Evolutionary conservation across 768 basidiomycete genomes (phyloP).

Genomic region (Tylopilus cervinicoccineus): DNA sequence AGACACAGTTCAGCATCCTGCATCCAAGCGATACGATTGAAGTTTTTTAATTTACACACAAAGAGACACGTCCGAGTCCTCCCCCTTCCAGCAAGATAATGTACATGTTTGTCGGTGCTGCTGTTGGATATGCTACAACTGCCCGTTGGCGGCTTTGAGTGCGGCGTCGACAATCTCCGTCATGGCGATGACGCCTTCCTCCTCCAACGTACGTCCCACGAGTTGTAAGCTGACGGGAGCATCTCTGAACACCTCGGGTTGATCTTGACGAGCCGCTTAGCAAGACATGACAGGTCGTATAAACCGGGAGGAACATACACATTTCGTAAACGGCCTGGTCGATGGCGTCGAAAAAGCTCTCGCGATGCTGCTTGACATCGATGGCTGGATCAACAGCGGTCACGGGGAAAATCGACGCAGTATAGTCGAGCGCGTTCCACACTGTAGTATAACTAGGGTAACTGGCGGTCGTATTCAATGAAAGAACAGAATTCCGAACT

Average conservation of each 20-base stretch:
- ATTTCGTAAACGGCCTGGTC: conserved; percentile 50
- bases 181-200: conserved; percentile 71
- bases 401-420: conserved; percentile 60
- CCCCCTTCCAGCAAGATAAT: too few relatives aligned
- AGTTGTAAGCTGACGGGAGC: conserved; percentile 66
- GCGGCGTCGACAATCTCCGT: conserved; percentile 60
- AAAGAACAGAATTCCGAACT: neutral
- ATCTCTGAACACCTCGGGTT: conserved; percentile 50
- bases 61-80: too few relatives aligned
- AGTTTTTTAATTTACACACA: too few relatives aligned
- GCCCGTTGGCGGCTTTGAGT: conserved; percentile 29
- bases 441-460: conserved; percentile 52
- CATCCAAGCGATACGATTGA: too few relatives aligned
- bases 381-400: conserved; percentile 50
- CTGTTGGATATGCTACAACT: neutral
- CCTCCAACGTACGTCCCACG: conserved; percentile 66
- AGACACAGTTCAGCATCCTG: too few relatives aligned
- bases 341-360: conserved; percentile 42
- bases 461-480: conserved; percentile 28
- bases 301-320: conserved; percentile 41
- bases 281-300: neutral
- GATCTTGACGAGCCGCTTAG: conserved; percentile 38
- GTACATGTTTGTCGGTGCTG: too few relatives aligned
- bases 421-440: conserved; percentile 69
- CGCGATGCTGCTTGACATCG: conserved; percentile 44